Evolutionary conservation across 1,284 basidiomycete species (phyloP), one percentile per base, ranked within the genome.

Genomic region (Trametes sp.): DNA sequence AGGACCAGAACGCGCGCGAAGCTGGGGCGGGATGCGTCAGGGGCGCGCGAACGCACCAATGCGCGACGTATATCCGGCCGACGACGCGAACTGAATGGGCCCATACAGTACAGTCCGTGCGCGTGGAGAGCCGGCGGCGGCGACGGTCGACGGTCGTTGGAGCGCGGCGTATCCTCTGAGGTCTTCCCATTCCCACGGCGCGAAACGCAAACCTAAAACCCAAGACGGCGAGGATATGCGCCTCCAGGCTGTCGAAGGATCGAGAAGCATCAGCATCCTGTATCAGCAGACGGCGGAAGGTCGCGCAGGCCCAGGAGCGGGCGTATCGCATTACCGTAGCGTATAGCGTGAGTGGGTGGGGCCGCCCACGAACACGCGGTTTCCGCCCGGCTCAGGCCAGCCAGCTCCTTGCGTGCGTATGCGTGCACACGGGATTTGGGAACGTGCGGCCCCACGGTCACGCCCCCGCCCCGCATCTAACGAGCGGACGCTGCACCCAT

Each of bases 401-500:
- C n/a, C n/a, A n/a, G n/a, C n/a, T n/a, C n/a, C n/a, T n/a, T n/a
- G n/a, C n/a, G n/a, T n/a, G n/a, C n/a, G n/a, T n/a, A n/a, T n/a
- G n/a, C n/a, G n/a, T n/a, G n/a, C n/a, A n/a, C n/a, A n/a, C n/a
- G n/a, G n/a, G n/a, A n/a, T n/a, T n/a, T n/a, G n/a, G n/a, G 31
- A 33, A 33, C 31, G 35, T 3, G 38, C 38, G 63, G 59, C 62
- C 57, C 61, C 62, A 62, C 62, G 63, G 63, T 67, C 62, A 67
- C 63, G 61, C 54, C 42, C 51, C 60, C 42, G 1, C 21, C 28
- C 28, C 26, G 14, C 26, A 26, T 16, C 16, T n/a, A n/a, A n/a
- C n/a, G n/a, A n/a, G n/a, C n/a, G n/a, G n/a, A n/a, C 21, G 41
- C 41, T n/a, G 21, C 21, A 23, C 41, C 41, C n/a, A n/a, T n/a